Evolutionary conservation across 2,329 filamentous ascomycete species (phyloP).

Genomic region (Arthrobotrys musiformis): DNA sequence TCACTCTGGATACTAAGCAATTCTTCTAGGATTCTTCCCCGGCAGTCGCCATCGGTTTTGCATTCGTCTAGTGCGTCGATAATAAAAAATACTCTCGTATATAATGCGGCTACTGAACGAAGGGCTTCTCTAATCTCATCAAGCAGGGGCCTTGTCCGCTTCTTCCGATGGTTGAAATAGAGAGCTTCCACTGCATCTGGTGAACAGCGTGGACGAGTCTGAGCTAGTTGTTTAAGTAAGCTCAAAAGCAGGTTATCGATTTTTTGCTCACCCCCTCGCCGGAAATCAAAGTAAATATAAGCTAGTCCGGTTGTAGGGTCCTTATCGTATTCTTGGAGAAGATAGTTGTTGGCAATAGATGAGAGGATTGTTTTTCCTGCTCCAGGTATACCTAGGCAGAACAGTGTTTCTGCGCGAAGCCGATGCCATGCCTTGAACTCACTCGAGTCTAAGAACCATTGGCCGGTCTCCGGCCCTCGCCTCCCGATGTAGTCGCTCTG

Average conservation of each 20-base stretch:
- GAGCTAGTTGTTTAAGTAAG: neutral
- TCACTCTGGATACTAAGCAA: slow-evolving; percentile 55
- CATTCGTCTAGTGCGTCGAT: slow-evolving; percentile 41
- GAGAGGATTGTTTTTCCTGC: slow-evolving; percentile 8
- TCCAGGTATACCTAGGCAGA: slow-evolving; percentile 64
- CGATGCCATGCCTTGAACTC: slow-evolving; percentile 59
- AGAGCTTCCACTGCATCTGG: slow-evolving; percentile 60
- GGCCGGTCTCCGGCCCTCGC: neutral
- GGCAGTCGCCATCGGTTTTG: neutral
- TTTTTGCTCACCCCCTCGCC: neutral
- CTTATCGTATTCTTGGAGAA: neutral
- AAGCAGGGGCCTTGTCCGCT: neutral
- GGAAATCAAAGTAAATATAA: neutral
- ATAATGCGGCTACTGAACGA: neutral
- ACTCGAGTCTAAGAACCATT: slow-evolving; percentile 65
- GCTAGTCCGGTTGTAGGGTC: neutral
- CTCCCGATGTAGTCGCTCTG: slow-evolving; percentile 1
- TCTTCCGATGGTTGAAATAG: slow-evolving; percentile 60
- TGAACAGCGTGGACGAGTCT: neutral
- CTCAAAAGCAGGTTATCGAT: neutral
- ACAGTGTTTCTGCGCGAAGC: slow-evolving; percentile 59
- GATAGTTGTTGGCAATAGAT: neutral
- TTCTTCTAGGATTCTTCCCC: slow-evolving; percentile 40
- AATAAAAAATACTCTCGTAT: slow-evolving; percentile 20
- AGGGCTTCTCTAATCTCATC: neutral